Base-by-base conservation (phyloP, 2,329 filamentous ascomycete species). In the Fusarium nisikadoi region DNA sequence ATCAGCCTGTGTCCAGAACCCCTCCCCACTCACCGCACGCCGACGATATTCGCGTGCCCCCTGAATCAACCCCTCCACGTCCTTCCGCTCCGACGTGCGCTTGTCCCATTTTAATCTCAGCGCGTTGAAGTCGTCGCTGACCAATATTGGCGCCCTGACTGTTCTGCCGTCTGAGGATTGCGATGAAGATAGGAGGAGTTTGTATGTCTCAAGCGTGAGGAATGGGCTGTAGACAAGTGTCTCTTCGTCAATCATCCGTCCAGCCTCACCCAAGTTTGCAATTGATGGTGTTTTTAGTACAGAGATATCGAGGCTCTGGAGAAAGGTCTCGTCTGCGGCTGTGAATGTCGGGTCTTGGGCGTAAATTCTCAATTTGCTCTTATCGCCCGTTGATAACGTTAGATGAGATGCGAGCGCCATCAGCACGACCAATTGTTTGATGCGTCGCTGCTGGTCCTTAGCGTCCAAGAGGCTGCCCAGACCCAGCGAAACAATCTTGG, bases 61-160 rank as follows among this genome's bases (percentile, higher is more conserved):
- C 33, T 65, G 75, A 11, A 77, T 73, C 31, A 76, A 36, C 2
- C 45, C 49, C 14, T 76, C 75, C 16, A 76, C 75, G n/a, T 76
- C 61, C 45, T 64, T 66, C 31, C 75, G 63, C 33, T 76, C 75
- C 2, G 54, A 25, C 1, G 75, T 76, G 17, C 67, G 59, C 57
- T 76, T 76, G 42, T 76, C 75, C 75, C 75, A 76, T 50, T 77
- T 76, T 7, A 73, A 33, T 45, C 62, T 68, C 7, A 76, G 61
- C 1, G 75, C 67, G 33, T 77, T 77, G n/a, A 75, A 74, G 17
- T 77, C 76, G 12, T 77, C 73, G 41, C 75, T 74, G 16, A 77
- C 64, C 19, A 76, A 52, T 6, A 74, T 65, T 1, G 74, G 71
- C 16, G 68, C 60, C 5, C 60, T 68, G 10, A 43, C 43, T 11